These are phyloP conservation scores for Aspergillus texensis DNA, from an alignment of 2,329 filamentous ascomycete species.

Conservation along the genomic window DNA sequence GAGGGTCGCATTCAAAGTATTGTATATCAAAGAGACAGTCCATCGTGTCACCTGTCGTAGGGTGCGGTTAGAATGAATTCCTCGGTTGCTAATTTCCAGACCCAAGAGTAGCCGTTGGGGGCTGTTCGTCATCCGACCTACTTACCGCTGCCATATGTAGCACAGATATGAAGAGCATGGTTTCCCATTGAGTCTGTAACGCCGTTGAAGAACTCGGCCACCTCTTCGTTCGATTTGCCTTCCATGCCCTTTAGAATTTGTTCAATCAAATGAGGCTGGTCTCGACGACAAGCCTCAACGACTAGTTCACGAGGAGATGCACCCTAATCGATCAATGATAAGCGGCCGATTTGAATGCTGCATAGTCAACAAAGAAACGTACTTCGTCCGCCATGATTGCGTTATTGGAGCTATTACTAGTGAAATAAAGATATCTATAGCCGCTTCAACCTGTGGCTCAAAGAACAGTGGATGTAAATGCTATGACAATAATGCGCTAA, in stretches of 20 bases:
- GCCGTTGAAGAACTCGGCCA: constrained; percentile 79
- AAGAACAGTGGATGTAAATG: not conserved
- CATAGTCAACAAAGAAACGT: constrained; percentile 14
- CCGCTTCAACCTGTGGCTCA: not conserved
- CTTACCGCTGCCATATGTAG: constrained; percentile 81
- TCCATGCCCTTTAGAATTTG: constrained; percentile 69
- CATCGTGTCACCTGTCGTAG: constrained; percentile 48
- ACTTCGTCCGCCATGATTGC: constrained; percentile 49
- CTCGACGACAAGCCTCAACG: constrained; percentile 88
- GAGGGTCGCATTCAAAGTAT: constrained; percentile 52
- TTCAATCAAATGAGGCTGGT: constrained; percentile 83
- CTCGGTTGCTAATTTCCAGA: not conserved
- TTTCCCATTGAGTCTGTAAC: constrained; percentile 85
- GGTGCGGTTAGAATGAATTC: not conserved
- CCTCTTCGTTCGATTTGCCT: constrained; percentile 61
- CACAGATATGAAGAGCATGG: constrained; percentile 86
- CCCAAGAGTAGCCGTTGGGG: not conserved
- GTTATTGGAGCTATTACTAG: not conserved
- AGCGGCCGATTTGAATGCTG: constrained; percentile 4
- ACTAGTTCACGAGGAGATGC: constrained; percentile 83
- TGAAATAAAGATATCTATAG: not conserved
- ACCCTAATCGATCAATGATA: constrained; percentile 58
- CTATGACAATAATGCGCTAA: constrained; percentile 1
- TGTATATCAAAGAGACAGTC: constrained; percentile 51
- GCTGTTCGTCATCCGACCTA: constrained; percentile 18